These are phyloP conservation scores for Teunomyces gatunensis DNA, from an alignment of 805 yeast genomes.

Conservation along the genomic window DNA sequence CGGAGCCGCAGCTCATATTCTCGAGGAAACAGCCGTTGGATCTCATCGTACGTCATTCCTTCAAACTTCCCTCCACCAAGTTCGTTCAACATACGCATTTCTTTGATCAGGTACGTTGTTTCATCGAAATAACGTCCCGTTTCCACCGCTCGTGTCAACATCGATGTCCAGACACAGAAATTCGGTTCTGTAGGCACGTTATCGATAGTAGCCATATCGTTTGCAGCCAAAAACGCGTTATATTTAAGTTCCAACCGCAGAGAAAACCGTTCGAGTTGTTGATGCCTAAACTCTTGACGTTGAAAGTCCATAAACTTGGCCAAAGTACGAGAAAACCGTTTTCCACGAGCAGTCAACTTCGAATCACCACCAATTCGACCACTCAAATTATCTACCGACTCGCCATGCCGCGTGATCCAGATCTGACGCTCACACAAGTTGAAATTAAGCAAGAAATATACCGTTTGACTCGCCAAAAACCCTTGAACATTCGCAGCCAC, in stretches of 20 bases:
- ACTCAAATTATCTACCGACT: constrained; percentile 74
- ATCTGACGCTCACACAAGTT: constrained; percentile 86
- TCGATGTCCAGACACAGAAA: constrained; percentile 91
- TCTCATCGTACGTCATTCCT: constrained; percentile 89
- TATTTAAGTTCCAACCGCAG: constrained; percentile 44
- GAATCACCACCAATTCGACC: constrained; percentile 96
- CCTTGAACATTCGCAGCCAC: constrained; percentile 87
- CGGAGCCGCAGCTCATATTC: constrained; percentile 75
- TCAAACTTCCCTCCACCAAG: constrained; percentile 91
- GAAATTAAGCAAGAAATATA: constrained; percentile 79
- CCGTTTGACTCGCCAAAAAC: constrained; percentile 88
- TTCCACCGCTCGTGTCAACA: constrained; percentile 75
- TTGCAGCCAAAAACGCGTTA: constrained; percentile 26
- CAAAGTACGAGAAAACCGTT: constrained; percentile 68
- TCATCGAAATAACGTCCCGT: constrained; percentile 79
- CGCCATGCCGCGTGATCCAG: constrained; percentile 96
- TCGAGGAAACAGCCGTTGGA: constrained; percentile 65
- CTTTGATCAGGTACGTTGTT: constrained; percentile 69
- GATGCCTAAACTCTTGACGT: constrained; percentile 62
- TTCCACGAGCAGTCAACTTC: constrained; percentile 73
- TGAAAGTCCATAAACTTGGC: constrained; percentile 72
- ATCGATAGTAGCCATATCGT: constrained; percentile 19
- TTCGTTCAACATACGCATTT: constrained; percentile 91
- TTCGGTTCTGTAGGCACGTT: constrained; percentile 57
- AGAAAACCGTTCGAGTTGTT: constrained; percentile 56